Conservation (phyloP, 805 yeast genomes). For the Spathaspora passalidarum region DNA sequence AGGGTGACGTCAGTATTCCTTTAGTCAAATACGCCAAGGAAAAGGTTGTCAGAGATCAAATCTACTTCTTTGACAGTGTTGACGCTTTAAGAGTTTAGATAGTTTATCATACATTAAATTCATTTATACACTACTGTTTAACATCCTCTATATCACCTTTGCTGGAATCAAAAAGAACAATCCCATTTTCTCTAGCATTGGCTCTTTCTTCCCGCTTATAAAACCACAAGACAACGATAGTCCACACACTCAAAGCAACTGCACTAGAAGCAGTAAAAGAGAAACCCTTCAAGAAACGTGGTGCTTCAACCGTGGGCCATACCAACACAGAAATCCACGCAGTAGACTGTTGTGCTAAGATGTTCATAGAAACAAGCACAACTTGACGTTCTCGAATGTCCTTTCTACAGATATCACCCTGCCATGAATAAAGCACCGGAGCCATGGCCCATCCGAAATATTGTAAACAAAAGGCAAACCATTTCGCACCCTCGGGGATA, state of each 20-base stretch:
- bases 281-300: constrained; percentile 54
- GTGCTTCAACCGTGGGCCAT: constrained; percentile 60
- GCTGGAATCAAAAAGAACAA: constrained; percentile 26
- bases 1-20: constrained; percentile 65
- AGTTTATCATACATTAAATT: no score
- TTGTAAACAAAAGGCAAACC: constrained; percentile 61
- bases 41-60: constrained; percentile 53
- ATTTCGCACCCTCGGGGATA: constrained; percentile 54
- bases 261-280: constrained; percentile 49
- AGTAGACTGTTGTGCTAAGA: constrained; percentile 52
- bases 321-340: constrained; percentile 51
- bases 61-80: constrained; percentile 15
- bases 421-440: constrained; percentile 57
- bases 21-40: constrained; percentile 61
- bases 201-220: constrained; percentile 33
- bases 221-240: constrained; percentile 49
- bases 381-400: constrained; percentile 56
- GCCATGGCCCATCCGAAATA: constrained; percentile 65
- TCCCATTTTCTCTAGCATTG: constrained; percentile 34
- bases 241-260: constrained; percentile 45
- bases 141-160: constrained; percentile 3
- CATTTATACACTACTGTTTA: neutral
- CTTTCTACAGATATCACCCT: constrained; percentile 54
- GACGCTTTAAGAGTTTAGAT: neutral
- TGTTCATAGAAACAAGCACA: constrained; percentile 54